Base-by-base conservation (phyloP, 2,329 filamentous ascomycete species). In the Gliomastix tumulicola region DNA sequence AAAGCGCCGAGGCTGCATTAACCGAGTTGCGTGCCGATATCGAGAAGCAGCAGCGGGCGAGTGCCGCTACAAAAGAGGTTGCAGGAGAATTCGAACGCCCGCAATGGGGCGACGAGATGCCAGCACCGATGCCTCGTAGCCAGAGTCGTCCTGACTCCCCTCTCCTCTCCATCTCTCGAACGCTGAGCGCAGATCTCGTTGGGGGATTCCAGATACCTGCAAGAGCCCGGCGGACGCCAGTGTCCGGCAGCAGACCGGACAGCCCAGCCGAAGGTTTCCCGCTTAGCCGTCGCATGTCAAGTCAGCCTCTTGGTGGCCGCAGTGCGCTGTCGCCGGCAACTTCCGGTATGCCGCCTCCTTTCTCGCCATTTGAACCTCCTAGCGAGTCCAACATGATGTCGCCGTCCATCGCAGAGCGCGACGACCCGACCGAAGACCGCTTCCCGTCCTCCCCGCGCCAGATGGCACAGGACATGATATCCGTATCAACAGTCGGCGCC, bases 401-500 rank as follows among this genome's bases (percentile, higher is more conserved):
- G 1, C 52, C 59, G 4, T 52, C 60, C 2, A 62, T 67, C 9
- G 38, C 35, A 8, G 38, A 25, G 10, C 38, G 34, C 11, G 70
- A 76, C 35, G 74, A 77, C 30, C 69, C 67, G n/a, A 57, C 70
- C 18, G 74, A 60, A 34, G 55, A 59, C 13, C 41, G 44, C 6
- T 48, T 47, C 13, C 64, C 69, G 3, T 72, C 71, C 1, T 83
- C 79, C 4, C 81, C 81, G 2, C 78, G 79, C 27, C 79, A 82
- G 40, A 78, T 83, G 7, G 74, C 85, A 41, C 84, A 88, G 47
- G 89, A 95, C 50, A 84, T 94, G 66, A 76, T 92, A 21, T 94
- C 87, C 3, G 85, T 87, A 7, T 94, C 88, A 1, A 96, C 90
- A 0, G 84, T 88, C 8, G 90, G 82, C 1, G 89, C 90, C 0